Base-by-base conservation (phyloP, 306 rosid species). In the Inga leiocalycina region DNA sequence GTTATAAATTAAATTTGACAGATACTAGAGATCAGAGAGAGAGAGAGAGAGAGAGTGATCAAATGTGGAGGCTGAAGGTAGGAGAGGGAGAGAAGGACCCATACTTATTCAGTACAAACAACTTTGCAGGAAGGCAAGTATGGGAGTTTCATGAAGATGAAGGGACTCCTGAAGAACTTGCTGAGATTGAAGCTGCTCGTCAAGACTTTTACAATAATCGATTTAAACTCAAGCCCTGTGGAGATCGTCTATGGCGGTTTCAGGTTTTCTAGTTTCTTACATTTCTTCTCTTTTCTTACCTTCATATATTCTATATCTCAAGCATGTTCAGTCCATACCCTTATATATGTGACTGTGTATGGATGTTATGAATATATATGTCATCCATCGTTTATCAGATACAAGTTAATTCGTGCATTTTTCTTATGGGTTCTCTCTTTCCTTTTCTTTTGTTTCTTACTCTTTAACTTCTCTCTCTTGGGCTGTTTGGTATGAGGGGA, bases 51-150 rank as follows among this genome's bases (percentile, higher is more conserved):
- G 24, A 20, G 27, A 56, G 11, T n/a, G 65, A 57, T 20, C 16
- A 17, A 45, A 87, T 89, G 94, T 91, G 92, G 94, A 86, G 82
- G 76, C 52, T 91, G 80, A 91, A 89, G 90, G 66, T 89, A 59
- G 94, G 67, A 78, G 88, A 85, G 0, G 89, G 92, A 12, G 90
- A 89, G 15, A 79, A 81, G 0, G 88, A 89, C 0, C 86, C 87
- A 0, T 61, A 86, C 82, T 44, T 93, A 56, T 92, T 46, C 85
- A 87, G 88, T 80, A 89, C 89, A 20, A 91, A 91, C 64, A 75
- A 89, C 76, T 89, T 82, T 9, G 82, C 81, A 0, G 94, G 92
- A 0, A 84, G 94, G 27, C 92, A 89, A 34, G 89, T 1, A 75
- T 91, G 94, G 94, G 90, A 89, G 68, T 91, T 57, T 75, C 90